phyloP scores from a whole-genome alignment of 805 yeast genomes.

The Pichia deserticola region DNA sequence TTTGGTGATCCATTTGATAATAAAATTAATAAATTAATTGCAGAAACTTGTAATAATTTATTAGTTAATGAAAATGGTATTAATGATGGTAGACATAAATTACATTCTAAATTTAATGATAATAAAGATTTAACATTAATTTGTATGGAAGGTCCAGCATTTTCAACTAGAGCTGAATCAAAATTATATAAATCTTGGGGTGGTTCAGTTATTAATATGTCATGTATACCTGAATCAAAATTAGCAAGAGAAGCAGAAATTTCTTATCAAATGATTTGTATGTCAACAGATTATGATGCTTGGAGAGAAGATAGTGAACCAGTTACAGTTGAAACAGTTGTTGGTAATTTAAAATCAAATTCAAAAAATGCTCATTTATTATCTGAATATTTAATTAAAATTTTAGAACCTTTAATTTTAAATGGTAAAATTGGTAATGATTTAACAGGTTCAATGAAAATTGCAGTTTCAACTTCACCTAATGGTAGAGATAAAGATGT shows the following conservation, averaged over 20 bases:
- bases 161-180: constrained; percentile 95
- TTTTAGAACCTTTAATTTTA: constrained; percentile 54
- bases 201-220: constrained; percentile 94
- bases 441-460: constrained; percentile 70
- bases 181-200: constrained; percentile 80
- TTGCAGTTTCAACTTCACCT: constrained; percentile 70
- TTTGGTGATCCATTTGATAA: constrained; percentile 96
- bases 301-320: constrained; percentile 96
- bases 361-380: constrained; percentile 75
- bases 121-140: constrained; percentile 71
- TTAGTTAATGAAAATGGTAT: constrained; percentile 48
- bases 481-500: constrained; percentile 66
- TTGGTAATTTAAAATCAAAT: constrained; percentile 83
- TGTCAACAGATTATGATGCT: constrained; percentile 98
- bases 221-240: constrained; percentile 94
- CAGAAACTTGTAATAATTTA: constrained; percentile 45
- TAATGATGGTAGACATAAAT: constrained; percentile 9
- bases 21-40: constrained; percentile 57
- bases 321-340: constrained; percentile 96
- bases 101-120: constrained; percentile 63
- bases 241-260: constrained; percentile 97
- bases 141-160: constrained; percentile 99
- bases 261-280: constrained; percentile 95
- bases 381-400: constrained; percentile 61
- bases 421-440: constrained; percentile 61